Evolutionary conservation across 1,284 basidiomycete species (phyloP).

Genomic region (Ganoderma sinense): DNA sequence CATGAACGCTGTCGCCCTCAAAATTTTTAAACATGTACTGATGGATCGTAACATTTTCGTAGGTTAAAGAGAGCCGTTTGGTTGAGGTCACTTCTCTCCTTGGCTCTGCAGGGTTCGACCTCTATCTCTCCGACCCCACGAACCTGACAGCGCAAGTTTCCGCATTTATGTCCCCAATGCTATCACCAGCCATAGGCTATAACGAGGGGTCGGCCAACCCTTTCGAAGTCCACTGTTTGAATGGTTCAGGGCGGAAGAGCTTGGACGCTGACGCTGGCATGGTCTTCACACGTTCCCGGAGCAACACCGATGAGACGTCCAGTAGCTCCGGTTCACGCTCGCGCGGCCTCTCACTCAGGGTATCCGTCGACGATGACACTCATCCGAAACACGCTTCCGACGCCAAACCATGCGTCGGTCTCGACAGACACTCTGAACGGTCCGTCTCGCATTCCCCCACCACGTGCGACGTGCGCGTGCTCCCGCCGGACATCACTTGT

Average conservation of each 20-base stretch:
- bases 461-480: slow-evolving; percentile 40
- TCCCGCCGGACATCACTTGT: slow-evolving; percentile 44
- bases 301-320: slow-evolving; percentile 44
- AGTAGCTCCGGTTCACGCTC: slow-evolving; percentile 28
- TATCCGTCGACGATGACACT: slow-evolving; percentile 20
- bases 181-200: slow-evolving; percentile 44
- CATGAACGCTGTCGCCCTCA: background rate
- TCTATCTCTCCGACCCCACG: slow-evolving; percentile 66
- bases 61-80: slow-evolving; percentile 74
- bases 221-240: slow-evolving; percentile 39
- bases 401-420: slow-evolving; percentile 16
- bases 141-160: slow-evolving; percentile 46
- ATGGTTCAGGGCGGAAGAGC: slow-evolving; percentile 35
- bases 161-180: slow-evolving; percentile 43
- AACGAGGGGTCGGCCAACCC: slow-evolving; percentile 44
- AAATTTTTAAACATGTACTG: background rate
- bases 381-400: slow-evolving; percentile 9
- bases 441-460: slow-evolving; percentile 38
- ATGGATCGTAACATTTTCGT: slow-evolving; percentile 14
- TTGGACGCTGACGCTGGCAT: slow-evolving; percentile 47
- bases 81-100: slow-evolving; percentile 69
- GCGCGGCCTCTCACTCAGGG: slow-evolving; percentile 16
- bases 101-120: slow-evolving; percentile 66
- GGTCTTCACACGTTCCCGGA: slow-evolving; percentile 54
- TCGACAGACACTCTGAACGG: slow-evolving; percentile 26